Evolutionary conservation across 176 grass and related monocot genomes (phyloP).

Genomic region (Pontederia paniculata): DNA sequence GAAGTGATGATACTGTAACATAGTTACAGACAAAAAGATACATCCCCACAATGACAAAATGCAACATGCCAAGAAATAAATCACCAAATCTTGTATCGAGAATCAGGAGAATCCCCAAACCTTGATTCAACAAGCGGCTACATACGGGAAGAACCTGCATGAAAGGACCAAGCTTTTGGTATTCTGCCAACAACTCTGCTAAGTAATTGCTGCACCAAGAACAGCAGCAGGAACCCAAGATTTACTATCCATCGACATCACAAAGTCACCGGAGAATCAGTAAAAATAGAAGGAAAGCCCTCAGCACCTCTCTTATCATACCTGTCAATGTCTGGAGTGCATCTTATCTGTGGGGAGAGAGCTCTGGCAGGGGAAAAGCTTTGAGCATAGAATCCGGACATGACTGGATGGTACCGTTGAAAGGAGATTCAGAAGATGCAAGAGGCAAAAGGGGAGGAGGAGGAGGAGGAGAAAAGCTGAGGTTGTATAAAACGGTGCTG

Average conservation of each 20-base stretch:
- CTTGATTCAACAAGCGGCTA: conserved; percentile 80
- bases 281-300: not conserved
- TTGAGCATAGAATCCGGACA: not conserved
- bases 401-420: not conserved
- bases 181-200: conserved; percentile 79
- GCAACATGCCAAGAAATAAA: not conserved
- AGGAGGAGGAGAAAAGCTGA: not conserved
- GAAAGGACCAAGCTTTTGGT: conserved; percentile 95
- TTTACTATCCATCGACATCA: conserved; percentile 28
- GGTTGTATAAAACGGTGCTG: conserved; percentile 14
- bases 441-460: too few species aligned
- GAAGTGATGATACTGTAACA: not conserved
- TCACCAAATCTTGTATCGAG: not conserved
- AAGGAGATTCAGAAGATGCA: too few species aligned
- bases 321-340: not conserved
- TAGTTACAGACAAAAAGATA: not conserved
- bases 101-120: conserved; percentile 12
- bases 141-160: conserved; percentile 96
- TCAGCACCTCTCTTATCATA: not conserved
- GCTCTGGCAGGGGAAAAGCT: conserved; percentile 19
- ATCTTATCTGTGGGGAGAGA: conserved; percentile 5
- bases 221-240: conserved; percentile 23
- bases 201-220: conserved; percentile 61
- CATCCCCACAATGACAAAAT: not conserved
- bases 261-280: conserved; percentile 12